Conservation (phyloP, 2,329 filamentous ascomycete species). For the Botrytis fragariae region DNA sequence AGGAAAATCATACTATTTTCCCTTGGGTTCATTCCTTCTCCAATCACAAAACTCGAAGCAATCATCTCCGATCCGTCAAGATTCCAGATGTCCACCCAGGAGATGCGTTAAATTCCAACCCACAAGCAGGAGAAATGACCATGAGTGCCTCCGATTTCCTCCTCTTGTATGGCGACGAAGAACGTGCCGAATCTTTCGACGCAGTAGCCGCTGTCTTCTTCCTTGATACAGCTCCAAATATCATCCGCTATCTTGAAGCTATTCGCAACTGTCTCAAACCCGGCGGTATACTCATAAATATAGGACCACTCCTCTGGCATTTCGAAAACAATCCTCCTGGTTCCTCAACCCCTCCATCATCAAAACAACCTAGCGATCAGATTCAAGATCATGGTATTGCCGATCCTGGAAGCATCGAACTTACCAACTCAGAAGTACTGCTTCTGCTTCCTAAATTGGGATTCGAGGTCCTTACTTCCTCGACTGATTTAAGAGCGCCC, state of each 20-base stretch:
- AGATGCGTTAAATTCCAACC: slow-evolving; percentile 46
- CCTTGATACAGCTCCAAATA: slow-evolving; percentile 92
- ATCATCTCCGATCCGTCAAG: slow-evolving; percentile 71
- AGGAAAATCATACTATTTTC: slow-evolving; percentile 68
- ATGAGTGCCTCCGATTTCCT: slow-evolving; percentile 95
- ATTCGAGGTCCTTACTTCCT: slow-evolving; percentile 67
- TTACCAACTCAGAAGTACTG: slow-evolving; percentile 85
- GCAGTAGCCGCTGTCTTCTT: slow-evolving; percentile 92
- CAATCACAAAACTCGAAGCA: slow-evolving; percentile 70
- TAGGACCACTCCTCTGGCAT: slow-evolving; percentile 92
- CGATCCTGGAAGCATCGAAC: slow-evolving; percentile 85
- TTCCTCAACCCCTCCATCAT: slow-evolving; percentile 35
- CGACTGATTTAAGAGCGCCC: slow-evolving; percentile 63
- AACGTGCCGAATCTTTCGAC: slow-evolving; percentile 65
- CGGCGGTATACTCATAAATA: slow-evolving; percentile 81
- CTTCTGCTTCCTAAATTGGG: slow-evolving; percentile 70
- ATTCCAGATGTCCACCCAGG: slow-evolving; percentile 81
- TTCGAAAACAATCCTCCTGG: slow-evolving; percentile 74
- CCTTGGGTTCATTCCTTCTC: slow-evolving; percentile 89
- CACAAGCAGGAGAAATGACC: slow-evolving; percentile 65
- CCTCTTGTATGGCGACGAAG: slow-evolving; percentile 70
- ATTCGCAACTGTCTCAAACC: slow-evolving; percentile 73
- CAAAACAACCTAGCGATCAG: slow-evolving; percentile 45
- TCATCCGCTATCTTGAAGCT: slow-evolving; percentile 85
- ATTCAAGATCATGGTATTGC: slow-evolving; percentile 63